Percentiles rank a stretch among this genome's conserved stretches.
Evolutionary conservation across 2,329 filamentous ascomycete species (phyloP).

Genomic region (Samsoniella hepiali): DNA sequence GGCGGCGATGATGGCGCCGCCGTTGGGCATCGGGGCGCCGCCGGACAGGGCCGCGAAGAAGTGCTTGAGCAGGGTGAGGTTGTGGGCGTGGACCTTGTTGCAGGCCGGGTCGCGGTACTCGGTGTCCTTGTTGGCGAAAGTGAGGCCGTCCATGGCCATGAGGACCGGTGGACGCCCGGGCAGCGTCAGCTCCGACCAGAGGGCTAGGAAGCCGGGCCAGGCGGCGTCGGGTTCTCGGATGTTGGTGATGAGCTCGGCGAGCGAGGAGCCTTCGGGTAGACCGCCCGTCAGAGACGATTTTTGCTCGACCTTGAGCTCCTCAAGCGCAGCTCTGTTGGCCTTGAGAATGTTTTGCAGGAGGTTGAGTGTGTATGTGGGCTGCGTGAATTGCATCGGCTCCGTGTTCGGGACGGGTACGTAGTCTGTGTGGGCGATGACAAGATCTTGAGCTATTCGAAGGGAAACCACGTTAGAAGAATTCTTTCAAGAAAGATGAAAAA

Average conservation of each 20-base stretch:
- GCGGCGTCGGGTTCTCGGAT: constrained; percentile 73
- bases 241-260: constrained; percentile 67
- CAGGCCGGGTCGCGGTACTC: constrained; percentile 71
- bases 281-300: constrained; percentile 43
- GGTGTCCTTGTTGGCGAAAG: constrained; percentile 75
- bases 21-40: constrained; percentile 58
- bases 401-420: constrained; percentile 68
- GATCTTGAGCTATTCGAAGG: constrained; percentile 62
- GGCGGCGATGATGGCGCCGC: constrained; percentile 74
- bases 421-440: constrained; percentile 75
- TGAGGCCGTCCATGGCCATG: constrained; percentile 73
- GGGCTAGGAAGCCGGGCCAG: constrained; percentile 74
- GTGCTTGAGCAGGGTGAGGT: constrained; percentile 71
- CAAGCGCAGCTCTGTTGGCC: constrained; percentile 67
- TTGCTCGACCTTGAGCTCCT: constrained; percentile 42
- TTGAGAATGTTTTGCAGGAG: constrained; percentile 70
- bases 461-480: constrained; percentile 5
- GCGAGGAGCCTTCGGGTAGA: constrained; percentile 54
- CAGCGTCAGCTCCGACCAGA: constrained; percentile 74
- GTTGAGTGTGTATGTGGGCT: constrained; percentile 72
- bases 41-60: constrained; percentile 73
- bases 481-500: background rate
- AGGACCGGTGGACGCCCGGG: constrained; percentile 59
- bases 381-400: constrained; percentile 62
- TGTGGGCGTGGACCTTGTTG: constrained; percentile 78